Conservation (phyloP, 768 basidiomycete genomes). For the Lactifluus hygrophoroides region DNA sequence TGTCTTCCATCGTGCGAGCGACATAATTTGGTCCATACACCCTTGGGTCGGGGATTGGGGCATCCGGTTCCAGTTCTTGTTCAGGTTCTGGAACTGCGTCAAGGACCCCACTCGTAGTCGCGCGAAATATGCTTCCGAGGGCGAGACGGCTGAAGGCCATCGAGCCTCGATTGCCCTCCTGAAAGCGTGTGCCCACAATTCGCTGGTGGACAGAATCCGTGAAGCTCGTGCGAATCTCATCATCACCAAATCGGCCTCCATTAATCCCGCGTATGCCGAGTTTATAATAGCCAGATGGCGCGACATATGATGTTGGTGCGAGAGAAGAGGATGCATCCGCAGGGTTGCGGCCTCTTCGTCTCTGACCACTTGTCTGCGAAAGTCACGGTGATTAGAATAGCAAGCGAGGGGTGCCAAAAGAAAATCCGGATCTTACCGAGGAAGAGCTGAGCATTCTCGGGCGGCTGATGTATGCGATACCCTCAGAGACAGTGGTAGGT, state of each 20-base stretch:
- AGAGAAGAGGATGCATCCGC: conserved; percentile 61
- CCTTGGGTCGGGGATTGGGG: conserved; percentile 44
- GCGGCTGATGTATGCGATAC: conserved; percentile 56
- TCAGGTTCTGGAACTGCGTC: conserved; percentile 24
- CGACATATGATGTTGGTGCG: conserved; percentile 69
- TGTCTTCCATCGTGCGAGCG: conserved; percentile 11
- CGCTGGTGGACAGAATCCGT: conserved; percentile 54
- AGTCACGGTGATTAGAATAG: not conserved
- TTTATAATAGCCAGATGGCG: conserved; percentile 74
- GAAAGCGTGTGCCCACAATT: conserved; percentile 59
- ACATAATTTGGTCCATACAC: conserved; percentile 48
- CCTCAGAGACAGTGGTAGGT: conserved; percentile 28
- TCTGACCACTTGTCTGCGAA: conserved; percentile 32
- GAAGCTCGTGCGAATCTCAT: conserved; percentile 35
- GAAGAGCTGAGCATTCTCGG: conserved; percentile 44
- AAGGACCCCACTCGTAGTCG: conserved; percentile 43
- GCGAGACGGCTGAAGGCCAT: conserved; percentile 49
- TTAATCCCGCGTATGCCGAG: conserved; percentile 55
- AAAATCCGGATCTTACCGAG: conserved; percentile 20
- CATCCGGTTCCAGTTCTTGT: conserved; percentile 16
- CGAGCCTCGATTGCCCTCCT: conserved; percentile 61
- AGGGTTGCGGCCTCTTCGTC: conserved; percentile 47
- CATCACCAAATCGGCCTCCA: conserved; percentile 47
- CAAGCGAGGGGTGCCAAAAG: not conserved
- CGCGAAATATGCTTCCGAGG: conserved; percentile 47